Base-by-base conservation (phyloP, 1,139 yeast species). In the Casaregolazyma lundiana region DNA sequence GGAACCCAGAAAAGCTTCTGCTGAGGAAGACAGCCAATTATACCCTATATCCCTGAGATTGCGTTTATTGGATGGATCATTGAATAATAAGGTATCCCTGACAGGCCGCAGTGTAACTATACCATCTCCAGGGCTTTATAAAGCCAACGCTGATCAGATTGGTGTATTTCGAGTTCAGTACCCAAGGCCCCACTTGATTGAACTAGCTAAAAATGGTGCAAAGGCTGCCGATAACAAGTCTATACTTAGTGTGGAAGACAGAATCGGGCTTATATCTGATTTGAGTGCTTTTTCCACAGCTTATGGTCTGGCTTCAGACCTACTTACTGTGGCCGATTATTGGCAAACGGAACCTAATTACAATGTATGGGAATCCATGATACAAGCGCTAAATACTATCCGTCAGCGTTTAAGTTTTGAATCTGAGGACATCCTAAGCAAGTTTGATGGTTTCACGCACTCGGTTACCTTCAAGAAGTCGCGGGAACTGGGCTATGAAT, bases 11-110 rank as follows among this genome's bases (percentile, higher is more conserved):
- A 84, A 79, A 57, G 77, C 71, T 22, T 65, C 63, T 35, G 65
- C 70, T 0, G 75, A 68, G 22, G 79, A 75, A 50, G 70, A 75
- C 50, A 54, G 64, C 47, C 75, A 81, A 11, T 53, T 65, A 16
- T 85, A 84, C 66, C 97, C 97, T 35, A 85, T 89, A 26, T 87
- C 88, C 68, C 74, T 92, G 56, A 84, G 85, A 6, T 71, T 90
- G 1, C 61, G 78, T 38, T 79, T 78, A 20, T 11, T 35, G 17
- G 40, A 45, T 13, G 26, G 43, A 24, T 9, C 37, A 1, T 19
- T 30, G 11, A 20, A 16, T 22, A 20, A 19, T 20, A 30, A 30
- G 1, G 11, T 45, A 18, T 44, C 53, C 8, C 44, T 60, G 45
- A 53, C 52, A 38, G 43, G 50, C 15, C 48, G 60, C n/a, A 56